Evolutionary conservation across 257 asterid species (phyloP).

Genomic region (Ballota nigra): DNA sequence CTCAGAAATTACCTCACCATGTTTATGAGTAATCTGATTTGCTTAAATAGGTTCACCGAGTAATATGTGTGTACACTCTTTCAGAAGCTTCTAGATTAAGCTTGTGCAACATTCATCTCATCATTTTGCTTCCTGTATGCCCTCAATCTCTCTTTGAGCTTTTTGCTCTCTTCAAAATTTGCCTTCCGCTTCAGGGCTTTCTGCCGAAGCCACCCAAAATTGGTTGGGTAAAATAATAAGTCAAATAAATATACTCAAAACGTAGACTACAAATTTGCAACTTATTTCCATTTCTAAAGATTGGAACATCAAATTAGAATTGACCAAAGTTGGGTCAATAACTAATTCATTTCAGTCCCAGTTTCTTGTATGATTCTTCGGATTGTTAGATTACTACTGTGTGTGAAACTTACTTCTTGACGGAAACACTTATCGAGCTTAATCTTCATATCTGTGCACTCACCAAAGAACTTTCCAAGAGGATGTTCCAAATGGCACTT

Average conservation of each 20-base stretch:
- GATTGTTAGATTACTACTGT: neutral
- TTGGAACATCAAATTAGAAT: no score
- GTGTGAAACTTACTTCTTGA: constrained; percentile 51
- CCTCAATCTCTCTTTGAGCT: constrained; percentile 35
- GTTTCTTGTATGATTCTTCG: neutral
- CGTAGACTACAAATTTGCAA: no score
- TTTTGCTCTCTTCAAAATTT: constrained; percentile 82
- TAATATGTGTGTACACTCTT: no score
- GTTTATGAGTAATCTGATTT: neutral
- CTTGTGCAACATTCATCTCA: constrained; percentile 9
- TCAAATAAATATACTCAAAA: no score
- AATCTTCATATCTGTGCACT: constrained; percentile 72
- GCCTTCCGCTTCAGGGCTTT: constrained; percentile 81
- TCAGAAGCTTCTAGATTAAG: neutral
- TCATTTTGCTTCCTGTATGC: constrained; percentile 28
- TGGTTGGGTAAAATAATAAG: no score
- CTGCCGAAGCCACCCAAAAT: constrained; percentile 47
- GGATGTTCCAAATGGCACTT: constrained; percentile 80
- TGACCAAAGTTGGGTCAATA: no score
- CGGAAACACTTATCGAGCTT: constrained; percentile 80
- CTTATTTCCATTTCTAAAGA: no score
- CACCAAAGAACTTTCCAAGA: constrained; percentile 69
- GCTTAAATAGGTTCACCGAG: neutral
- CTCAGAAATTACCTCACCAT: neutral
- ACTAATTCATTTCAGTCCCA: no score